These are phyloP conservation scores for Babesia gibsoni DNA, from an alignment of 169 alveolate species.

Conservation along the genomic window DNA sequence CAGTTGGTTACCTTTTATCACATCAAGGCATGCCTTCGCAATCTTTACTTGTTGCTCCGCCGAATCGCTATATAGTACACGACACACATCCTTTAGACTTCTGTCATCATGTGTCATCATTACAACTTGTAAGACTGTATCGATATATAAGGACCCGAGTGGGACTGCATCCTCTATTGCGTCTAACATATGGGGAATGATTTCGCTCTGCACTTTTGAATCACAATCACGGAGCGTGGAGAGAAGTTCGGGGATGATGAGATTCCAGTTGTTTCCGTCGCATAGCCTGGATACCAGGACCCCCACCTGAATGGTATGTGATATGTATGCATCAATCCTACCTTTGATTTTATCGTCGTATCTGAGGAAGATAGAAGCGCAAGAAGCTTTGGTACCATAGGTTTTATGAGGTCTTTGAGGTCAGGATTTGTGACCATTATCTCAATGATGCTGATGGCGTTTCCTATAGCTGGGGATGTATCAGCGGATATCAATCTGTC, in stretches of 20 bases:
- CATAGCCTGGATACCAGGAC: constrained; percentile 87
- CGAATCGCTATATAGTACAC: constrained; percentile 31
- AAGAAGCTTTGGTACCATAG: constrained; percentile 1
- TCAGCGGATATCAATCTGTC: constrained; percentile 20
- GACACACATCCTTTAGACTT: constrained; percentile 82
- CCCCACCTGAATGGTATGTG: constrained; percentile 82
- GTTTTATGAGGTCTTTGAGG: constrained; percentile 5
- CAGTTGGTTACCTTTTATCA: neutral
- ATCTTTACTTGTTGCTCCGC: constrained; percentile 57
- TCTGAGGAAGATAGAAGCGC: constrained; percentile 2
- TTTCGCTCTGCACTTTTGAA: constrained; percentile 86
- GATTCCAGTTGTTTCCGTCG: constrained; percentile 80
- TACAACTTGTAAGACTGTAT: constrained; percentile 87
- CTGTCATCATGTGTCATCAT: constrained; percentile 88
- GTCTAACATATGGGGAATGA: constrained; percentile 87
- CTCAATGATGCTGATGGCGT: constrained; percentile 46
- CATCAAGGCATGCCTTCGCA: neutral
- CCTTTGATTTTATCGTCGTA: constrained; percentile 23
- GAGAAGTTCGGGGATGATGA: constrained; percentile 87
- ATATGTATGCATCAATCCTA: constrained; percentile 10
- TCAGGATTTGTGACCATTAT: neutral
- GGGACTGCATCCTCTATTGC: constrained; percentile 87
- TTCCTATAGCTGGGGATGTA: constrained; percentile 29
- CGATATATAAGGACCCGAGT: constrained; percentile 87
- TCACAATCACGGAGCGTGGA: constrained; percentile 87